These are phyloP conservation scores for Nevesoporus exiguus DNA, from an alignment of 768 basidiomycete genomes.

Conservation along the genomic window DNA sequence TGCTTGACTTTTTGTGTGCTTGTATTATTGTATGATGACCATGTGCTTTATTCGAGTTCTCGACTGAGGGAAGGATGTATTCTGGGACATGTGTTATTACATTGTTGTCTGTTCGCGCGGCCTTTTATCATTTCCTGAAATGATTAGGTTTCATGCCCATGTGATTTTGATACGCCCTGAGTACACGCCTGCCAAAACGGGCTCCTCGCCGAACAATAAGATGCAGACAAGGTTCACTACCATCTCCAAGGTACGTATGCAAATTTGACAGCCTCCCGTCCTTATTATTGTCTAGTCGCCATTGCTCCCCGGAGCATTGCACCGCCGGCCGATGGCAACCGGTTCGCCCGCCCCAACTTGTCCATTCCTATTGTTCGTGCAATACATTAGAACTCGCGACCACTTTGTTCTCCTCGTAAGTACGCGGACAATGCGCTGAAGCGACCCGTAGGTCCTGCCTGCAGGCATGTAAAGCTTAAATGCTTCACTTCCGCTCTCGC, in stretches of 20 bases:
- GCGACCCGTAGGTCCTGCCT: neutral
- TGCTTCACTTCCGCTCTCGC: slow-evolving; percentile 12
- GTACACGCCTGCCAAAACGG: slow-evolving; percentile 10
- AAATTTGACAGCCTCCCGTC: slow-evolving; percentile 11
- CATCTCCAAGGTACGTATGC: slow-evolving; percentile 31
- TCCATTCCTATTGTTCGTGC: slow-evolving; percentile 27
- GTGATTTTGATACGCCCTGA: slow-evolving; percentile 2
- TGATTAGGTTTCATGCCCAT: slow-evolving; percentile 19
- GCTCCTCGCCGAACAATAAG: slow-evolving; percentile 27
- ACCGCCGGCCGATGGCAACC: slow-evolving; percentile 14
- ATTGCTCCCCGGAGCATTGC: neutral
- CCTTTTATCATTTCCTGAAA: slow-evolving; percentile 21
- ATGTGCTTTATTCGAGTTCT: slow-evolving; percentile 6
- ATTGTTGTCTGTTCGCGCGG: slow-evolving; percentile 3
- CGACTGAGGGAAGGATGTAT: neutral
- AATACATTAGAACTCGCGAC: slow-evolving; percentile 10
- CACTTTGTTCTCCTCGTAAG: slow-evolving; percentile 13
- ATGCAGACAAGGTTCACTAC: slow-evolving; percentile 25
- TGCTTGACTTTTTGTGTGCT: slow-evolving; percentile 7
- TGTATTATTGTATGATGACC: slow-evolving; percentile 27
- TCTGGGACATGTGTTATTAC: slow-evolving; percentile 9
- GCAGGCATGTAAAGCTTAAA: slow-evolving; percentile 17
- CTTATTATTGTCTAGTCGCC: slow-evolving; percentile 23
- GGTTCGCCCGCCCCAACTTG: slow-evolving; percentile 15
- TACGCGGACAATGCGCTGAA: slow-evolving; percentile 4